phyloP scores from a whole-genome alignment of 768 basidiomycete genomes.

The Tylopilus subfusipes region DNA sequence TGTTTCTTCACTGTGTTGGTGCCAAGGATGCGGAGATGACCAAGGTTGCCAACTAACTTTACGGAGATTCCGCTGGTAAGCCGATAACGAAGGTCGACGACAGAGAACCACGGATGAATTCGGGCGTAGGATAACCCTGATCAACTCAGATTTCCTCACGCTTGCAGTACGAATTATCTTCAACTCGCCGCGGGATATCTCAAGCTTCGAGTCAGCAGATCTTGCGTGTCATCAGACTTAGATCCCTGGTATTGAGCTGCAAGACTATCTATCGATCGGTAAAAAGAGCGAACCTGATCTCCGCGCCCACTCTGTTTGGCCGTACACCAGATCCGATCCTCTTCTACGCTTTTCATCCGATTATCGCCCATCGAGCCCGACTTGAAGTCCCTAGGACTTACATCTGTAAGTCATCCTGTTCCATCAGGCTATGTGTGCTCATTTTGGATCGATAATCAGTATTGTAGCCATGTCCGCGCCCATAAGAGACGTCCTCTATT shows the following conservation, averaged over 20 bases:
- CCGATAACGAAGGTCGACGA: background rate
- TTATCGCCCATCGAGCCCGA: background rate
- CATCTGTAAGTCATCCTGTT: background rate
- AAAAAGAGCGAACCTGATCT: background rate
- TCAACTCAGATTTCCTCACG: too few relatives aligned
- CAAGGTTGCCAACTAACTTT: too few relatives aligned
- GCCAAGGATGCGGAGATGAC: background rate
- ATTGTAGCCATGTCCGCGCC: slow-evolving; percentile 9
- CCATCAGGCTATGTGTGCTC: background rate
- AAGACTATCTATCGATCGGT: background rate
- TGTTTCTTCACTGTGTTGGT: background rate
- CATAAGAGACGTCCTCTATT: slow-evolving; percentile 49
- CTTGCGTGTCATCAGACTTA: background rate
- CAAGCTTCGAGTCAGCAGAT: too few relatives aligned
- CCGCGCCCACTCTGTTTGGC: background rate
- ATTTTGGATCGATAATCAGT: background rate
- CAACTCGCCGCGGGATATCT: too few relatives aligned
- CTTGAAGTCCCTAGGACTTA: too few relatives aligned
- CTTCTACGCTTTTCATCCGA: background rate
- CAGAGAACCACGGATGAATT: too few relatives aligned
- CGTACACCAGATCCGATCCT: background rate
- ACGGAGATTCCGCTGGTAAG: background rate
- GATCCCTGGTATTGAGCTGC: background rate
- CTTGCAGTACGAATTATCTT: too few relatives aligned
- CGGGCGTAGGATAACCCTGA: too few relatives aligned